Percentiles rank a stretch among this genome's conserved stretches.
Evolutionary conservation across 371 early-diverging fungal genomes (phyloP).

Genomic region (Quaeritorhiza haematococci): DNA sequence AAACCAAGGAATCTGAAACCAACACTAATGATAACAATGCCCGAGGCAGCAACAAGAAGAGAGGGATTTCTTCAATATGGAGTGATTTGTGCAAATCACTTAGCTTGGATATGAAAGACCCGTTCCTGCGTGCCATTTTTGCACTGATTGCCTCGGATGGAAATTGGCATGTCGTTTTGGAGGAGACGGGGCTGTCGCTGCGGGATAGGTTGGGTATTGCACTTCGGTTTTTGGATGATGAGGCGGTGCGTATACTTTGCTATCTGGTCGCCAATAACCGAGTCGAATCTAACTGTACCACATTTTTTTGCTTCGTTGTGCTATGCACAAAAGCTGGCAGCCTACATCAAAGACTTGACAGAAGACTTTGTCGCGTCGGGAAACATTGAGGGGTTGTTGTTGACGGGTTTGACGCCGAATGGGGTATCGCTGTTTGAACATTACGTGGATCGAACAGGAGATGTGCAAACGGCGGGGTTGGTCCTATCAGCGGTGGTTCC

Average conservation of each 20-base stretch:
- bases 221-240: slow-evolving; percentile 66
- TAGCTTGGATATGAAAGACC: slow-evolving; percentile 57
- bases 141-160: slow-evolving; percentile 63
- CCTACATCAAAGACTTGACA: slow-evolving; percentile 46
- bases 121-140: slow-evolving; percentile 75
- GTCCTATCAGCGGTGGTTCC: slow-evolving; percentile 54
- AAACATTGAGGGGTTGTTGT: slow-evolving; percentile 65
- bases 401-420: slow-evolving; percentile 60
- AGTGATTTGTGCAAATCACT: slow-evolving; percentile 56
- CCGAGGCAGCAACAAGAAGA: not conserved
- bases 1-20: slow-evolving; percentile 27
- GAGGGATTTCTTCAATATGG: slow-evolving; percentile 35
- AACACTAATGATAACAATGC: slow-evolving; percentile 28
- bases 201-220: slow-evolving; percentile 75
- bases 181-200: slow-evolving; percentile 53
- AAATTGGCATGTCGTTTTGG: slow-evolving; percentile 66
- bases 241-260: slow-evolving; percentile 38
- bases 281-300: not conserved
- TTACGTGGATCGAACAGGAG: slow-evolving; percentile 80
- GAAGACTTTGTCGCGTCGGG: slow-evolving; percentile 51
- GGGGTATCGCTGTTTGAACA: slow-evolving; percentile 58
- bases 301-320: not conserved
- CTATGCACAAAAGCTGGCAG: slow-evolving; percentile 30
- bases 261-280: not conserved
- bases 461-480: slow-evolving; percentile 84